Percentiles rank a stretch among this genome's conserved stretches.
These are phyloP conservation scores for Debaryomycetaceae sp. DNA, from an alignment of 1,139 yeast species.

Conservation along the genomic window DNA sequence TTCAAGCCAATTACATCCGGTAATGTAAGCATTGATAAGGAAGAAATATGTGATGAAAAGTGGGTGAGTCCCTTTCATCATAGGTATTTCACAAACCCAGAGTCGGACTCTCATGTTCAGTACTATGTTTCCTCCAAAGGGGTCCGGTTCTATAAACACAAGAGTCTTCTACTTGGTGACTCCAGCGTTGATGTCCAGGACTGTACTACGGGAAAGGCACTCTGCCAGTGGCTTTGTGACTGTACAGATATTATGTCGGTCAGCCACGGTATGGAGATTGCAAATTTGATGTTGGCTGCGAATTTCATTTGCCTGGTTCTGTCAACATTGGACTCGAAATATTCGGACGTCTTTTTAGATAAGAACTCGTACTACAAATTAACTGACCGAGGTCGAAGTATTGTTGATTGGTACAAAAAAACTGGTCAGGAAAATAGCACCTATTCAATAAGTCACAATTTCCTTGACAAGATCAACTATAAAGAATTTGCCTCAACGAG, in stretches of 20 bases:
- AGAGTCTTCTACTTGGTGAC: conserved; percentile 22
- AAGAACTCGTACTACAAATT: conserved; percentile 18
- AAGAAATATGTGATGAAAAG: not conserved
- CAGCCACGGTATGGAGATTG: conserved; percentile 60
- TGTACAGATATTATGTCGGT: conserved; percentile 69
- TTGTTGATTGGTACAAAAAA: conserved; percentile 19
- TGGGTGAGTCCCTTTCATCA: conserved; percentile 67
- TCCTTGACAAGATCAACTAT: conserved; percentile 1
- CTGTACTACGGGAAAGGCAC: conserved; percentile 71
- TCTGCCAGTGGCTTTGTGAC: conserved; percentile 85
- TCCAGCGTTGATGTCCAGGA: conserved; percentile 28
- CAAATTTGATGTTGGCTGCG: conserved; percentile 45
- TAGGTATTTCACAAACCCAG: conserved; percentile 81
- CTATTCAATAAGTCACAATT: not conserved
- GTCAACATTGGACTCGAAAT: not conserved
- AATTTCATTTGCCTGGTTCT: not conserved
- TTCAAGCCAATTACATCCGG: not conserved
- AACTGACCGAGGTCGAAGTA: conserved; percentile 15
- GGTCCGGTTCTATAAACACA: conserved; percentile 52
- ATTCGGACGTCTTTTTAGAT: not conserved
- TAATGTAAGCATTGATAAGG: not conserved
- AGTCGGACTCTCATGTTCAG: conserved; percentile 76
- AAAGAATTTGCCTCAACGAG: conserved; percentile 1
- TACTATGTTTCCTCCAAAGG: conserved; percentile 72
- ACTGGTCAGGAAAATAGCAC: not conserved